These are phyloP conservation scores for Chlorencoelia australis DNA, from an alignment of 2,329 filamentous ascomycete genomes.

Conservation along the genomic window DNA sequence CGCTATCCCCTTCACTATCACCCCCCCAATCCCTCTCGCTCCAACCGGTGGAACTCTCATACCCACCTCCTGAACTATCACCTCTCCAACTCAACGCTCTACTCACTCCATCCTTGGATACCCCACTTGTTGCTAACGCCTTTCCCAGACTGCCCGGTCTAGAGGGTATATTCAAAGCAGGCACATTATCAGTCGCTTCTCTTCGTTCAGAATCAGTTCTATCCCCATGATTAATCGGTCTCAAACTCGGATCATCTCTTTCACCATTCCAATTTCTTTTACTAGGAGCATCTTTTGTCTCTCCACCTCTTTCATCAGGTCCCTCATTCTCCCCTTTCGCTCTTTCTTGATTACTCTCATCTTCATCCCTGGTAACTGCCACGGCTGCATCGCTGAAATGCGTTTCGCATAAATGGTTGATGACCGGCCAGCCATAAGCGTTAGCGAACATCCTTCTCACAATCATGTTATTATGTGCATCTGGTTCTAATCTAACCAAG, in stretches of 20 bases:
- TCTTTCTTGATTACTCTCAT: constrained; percentile 57
- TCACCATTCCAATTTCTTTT: neutral
- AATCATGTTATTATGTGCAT: constrained; percentile 97
- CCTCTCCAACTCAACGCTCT: neutral
- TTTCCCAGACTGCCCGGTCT: constrained; percentile 14
- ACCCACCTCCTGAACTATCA: constrained; percentile 4
- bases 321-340: constrained; percentile 49
- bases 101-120: too few species aligned
- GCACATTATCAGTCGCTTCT: constrained; percentile 32
- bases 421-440: constrained; percentile 92
- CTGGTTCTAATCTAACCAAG: constrained; percentile 85
- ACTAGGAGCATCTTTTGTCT: constrained; percentile 38
- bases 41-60: constrained; percentile 46
- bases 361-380: constrained; percentile 55
- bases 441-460: constrained; percentile 95
- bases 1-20: constrained; percentile 41
- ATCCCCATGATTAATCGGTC: constrained; percentile 27
- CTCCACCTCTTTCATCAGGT: constrained; percentile 53
- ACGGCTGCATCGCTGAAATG: constrained; percentile 74
- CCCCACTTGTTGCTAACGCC: too few species aligned
- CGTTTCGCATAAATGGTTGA: constrained; percentile 88
- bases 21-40: constrained; percentile 56
- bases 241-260: constrained; percentile 1
- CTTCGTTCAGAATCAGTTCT: constrained; percentile 37
- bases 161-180: constrained; percentile 18